These are phyloP conservation scores for Azolla pinnata DNA, from an alignment of 75 land plant species.

Conservation along the genomic window DNA sequence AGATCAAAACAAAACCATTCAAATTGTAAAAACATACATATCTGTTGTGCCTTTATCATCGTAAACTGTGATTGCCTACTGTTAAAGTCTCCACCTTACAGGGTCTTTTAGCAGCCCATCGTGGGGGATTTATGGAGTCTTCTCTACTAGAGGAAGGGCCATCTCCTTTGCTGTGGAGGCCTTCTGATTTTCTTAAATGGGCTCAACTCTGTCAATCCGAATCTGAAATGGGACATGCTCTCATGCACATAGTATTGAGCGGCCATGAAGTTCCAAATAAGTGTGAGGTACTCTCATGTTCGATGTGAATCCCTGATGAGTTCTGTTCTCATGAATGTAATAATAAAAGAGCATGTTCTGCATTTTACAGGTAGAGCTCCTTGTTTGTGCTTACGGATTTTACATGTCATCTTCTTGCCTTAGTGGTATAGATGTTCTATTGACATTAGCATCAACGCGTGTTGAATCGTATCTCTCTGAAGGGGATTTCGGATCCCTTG, in stretches of 20 bases:
- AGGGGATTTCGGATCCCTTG: slow-evolving; percentile 81
- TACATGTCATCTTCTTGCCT: slow-evolving; percentile 95
- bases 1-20: no score
- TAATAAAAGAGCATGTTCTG: background rate
- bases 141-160: slow-evolving; percentile 90
- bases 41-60: no score
- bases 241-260: slow-evolving; percentile 88
- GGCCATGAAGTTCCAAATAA: slow-evolving; percentile 98
- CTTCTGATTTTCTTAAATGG: slow-evolving; percentile 90
- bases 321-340: no score
- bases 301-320: no score
- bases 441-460: slow-evolving; percentile 82
- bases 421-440: slow-evolving; percentile 95
- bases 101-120: slow-evolving; percentile 97
- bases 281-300: slow-evolving; percentile 97
- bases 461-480: slow-evolving; percentile 87
- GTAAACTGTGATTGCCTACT: no score
- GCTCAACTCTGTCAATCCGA: slow-evolving; percentile 91
- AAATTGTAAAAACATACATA: no score
- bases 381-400: slow-evolving; percentile 83
- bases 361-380: slow-evolving; percentile 79
- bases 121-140: slow-evolving; percentile 94
- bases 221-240: slow-evolving; percentile 92
- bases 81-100: no score
- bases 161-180: slow-evolving; percentile 85